Evolutionary conservation across 2,329 filamentous ascomycete genomes (phyloP).

Genomic region (Colletotrichum tamarilloi): DNA sequence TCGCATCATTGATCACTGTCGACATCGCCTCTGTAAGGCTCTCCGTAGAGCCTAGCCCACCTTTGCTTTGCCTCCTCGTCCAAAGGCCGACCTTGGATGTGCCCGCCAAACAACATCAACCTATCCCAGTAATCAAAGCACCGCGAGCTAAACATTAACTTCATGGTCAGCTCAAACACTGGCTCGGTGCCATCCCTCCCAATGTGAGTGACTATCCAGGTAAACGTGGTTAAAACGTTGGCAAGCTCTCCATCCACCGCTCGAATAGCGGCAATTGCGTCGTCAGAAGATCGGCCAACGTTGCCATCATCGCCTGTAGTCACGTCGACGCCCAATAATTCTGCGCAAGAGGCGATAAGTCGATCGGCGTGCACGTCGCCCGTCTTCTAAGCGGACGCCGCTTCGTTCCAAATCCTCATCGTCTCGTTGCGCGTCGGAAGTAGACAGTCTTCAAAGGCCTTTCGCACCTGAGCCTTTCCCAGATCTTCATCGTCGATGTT

Average conservation of each 20-base stretch:
- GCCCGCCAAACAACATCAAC: background rate
- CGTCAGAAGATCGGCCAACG: background rate
- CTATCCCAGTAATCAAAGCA: background rate
- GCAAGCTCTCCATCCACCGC: background rate
- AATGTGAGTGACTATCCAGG: background rate
- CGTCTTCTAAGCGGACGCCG: background rate
- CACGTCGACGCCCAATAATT: background rate
- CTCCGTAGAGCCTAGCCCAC: background rate
- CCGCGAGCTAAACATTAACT: background rate
- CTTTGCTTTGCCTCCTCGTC: background rate
- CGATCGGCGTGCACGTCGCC: background rate
- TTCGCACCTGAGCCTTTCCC: background rate
- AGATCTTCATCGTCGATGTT: background rate
- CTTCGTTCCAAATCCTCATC: background rate
- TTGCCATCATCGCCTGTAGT: background rate
- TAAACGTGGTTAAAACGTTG: background rate
- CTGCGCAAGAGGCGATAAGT: background rate
- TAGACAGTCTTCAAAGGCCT: background rate
- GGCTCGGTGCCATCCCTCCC: background rate
- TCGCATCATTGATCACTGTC: background rate
- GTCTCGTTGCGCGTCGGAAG: background rate
- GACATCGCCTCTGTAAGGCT: background rate
- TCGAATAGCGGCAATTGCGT: background rate
- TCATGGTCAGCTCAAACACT: background rate
- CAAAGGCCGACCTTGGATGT: background rate